Base-by-base conservation (phyloP, 257 asterid genomes). In the Gentiana dahurica region DNA sequence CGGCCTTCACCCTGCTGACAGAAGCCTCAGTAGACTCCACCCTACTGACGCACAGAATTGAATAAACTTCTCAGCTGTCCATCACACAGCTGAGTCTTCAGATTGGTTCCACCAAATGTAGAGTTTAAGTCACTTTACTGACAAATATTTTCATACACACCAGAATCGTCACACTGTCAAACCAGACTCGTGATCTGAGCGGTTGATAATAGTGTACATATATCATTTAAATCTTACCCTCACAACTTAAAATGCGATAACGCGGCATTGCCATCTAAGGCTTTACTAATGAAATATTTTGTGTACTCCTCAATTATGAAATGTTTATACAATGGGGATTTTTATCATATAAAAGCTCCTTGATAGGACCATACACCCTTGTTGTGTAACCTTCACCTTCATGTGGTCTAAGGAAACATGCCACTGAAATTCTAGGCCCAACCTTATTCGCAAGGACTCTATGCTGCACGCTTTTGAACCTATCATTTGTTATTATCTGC, bases 401-500 rank as follows among this genome's bases (percentile, higher is more conserved):
- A 39, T 34, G 34, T 0, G 63, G 37, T 36, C 57, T 53, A 2
- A 67, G 48, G 52, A 67, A 60, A 35, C 72, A 34, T 0, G 71
- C 61, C n/a, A 60, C 12, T 9, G 61, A 59, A 13, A 67, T 44
- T 53, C 58, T 53, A 36, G 66, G 66, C 3, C 71, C 66, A 36
- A 4, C 10, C 8, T 12, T 24, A 24, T 46, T 60, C 13, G 66
- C 65, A 6, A 66, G 35, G 33, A 60, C 67, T 61, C 67, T 54
- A 35, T 67, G 71, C 12, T 15, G 59, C 12, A 60, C 49, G 52
- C 72, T 60, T 12, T 0, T 54, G 57, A 59, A 49, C 24, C 61
- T 67, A 37, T 60, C 67, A 54, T 67, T 67, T 37, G 67, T 46
- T 1, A 67, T 48, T 10, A 67, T 47, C 72, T 67, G 58, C 52